Conservation (phyloP, 768 basidiomycete genomes). For the Glaciozyma antarctica region DNA sequence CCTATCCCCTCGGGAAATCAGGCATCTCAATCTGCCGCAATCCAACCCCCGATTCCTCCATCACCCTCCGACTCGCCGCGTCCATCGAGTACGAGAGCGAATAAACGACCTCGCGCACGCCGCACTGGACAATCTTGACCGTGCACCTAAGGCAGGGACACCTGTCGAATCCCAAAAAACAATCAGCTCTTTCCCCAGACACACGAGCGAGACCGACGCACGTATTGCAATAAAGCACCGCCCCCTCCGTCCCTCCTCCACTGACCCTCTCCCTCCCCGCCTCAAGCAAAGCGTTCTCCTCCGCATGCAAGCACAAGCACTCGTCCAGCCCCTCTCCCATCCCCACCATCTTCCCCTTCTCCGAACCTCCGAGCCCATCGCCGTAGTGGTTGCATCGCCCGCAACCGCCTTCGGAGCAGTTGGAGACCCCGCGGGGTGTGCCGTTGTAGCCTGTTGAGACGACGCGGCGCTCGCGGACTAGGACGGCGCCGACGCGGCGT, state of each 20-base stretch:
- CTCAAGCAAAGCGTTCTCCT: slow-evolving; percentile 93
- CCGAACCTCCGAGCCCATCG: slow-evolving; percentile 8
- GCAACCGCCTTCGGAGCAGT: slow-evolving; percentile 91
- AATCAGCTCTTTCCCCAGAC: neutral
- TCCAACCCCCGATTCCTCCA: slow-evolving; percentile 36
- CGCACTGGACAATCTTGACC: slow-evolving; percentile 92
- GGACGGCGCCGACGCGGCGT: slow-evolving; percentile 83
- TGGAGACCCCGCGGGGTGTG: slow-evolving; percentile 76
- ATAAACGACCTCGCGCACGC: slow-evolving; percentile 84
- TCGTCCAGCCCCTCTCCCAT: slow-evolving; percentile 48
- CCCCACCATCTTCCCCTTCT: neutral
- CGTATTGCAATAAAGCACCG: slow-evolving; percentile 98
- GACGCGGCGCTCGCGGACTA: slow-evolving; percentile 58
- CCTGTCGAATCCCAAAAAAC: slow-evolving; percentile 43
- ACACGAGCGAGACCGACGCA: slow-evolving; percentile 42
- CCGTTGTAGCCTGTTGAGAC: slow-evolving; percentile 63
- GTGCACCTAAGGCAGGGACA: slow-evolving; percentile 96
- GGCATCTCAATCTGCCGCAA: slow-evolving; percentile 33
- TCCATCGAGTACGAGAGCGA: slow-evolving; percentile 89
- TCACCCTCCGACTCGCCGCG: slow-evolving; percentile 32
- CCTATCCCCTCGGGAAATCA: neutral
- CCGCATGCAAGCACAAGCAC: slow-evolving; percentile 92
- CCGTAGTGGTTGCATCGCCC: slow-evolving; percentile 58
- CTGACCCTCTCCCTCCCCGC: slow-evolving; percentile 87
- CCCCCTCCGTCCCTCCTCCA: slow-evolving; percentile 44